Evolutionary conservation across 2,329 filamentous ascomycete genomes (phyloP), one percentile per base, ranked within the genome.

Genomic region (Fusarium paranaense): DNA sequence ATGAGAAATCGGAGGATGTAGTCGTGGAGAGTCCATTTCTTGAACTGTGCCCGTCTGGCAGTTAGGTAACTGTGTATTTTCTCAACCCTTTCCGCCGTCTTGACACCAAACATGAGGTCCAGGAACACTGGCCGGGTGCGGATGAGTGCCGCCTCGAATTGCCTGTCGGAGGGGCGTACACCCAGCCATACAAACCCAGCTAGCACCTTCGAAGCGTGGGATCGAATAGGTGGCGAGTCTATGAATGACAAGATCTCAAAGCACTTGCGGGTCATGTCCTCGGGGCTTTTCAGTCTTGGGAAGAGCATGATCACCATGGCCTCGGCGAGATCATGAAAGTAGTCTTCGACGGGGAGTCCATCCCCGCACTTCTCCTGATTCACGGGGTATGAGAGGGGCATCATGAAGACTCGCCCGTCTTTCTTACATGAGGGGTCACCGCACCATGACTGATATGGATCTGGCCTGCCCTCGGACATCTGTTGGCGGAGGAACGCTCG

Each of bases 1-100:
- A 80, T 20, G 30, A 80, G 72, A 59, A 80, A 81, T 18, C 70
- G 73, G 18, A 80, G 30, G 30, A 75, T 56, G 13, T 71, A 66
- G 20, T 79, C 61, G 4, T 56, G 10, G 4, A 76, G 50, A 5
- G 32, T n/a, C 73, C 75, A 73, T 2, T 11, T 47, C 9, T 30
- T 8, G 6, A 37, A 2, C 33, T 68, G 16, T 1, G 33, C 33
- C 9, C 25, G 5, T 4, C 20, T 25, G 1, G 54, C 66, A 2
- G 40, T 16, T 16, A 78, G 54, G 33, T 75, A 71, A 2, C n/a
- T 22, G 30, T 78, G 75, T 13, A 69, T 61, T 11, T 32, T n/a
- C 4, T 45, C 30, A 8, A 61, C 11, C 14, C 57, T 69, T 2
- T 61, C 40, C 0, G 25, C 4, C 4, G 74, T 71, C 33, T 68